These are phyloP conservation scores for Nigrograna mackinnonii DNA, from an alignment of 2,329 filamentous ascomycete genomes.

Conservation along the genomic window DNA sequence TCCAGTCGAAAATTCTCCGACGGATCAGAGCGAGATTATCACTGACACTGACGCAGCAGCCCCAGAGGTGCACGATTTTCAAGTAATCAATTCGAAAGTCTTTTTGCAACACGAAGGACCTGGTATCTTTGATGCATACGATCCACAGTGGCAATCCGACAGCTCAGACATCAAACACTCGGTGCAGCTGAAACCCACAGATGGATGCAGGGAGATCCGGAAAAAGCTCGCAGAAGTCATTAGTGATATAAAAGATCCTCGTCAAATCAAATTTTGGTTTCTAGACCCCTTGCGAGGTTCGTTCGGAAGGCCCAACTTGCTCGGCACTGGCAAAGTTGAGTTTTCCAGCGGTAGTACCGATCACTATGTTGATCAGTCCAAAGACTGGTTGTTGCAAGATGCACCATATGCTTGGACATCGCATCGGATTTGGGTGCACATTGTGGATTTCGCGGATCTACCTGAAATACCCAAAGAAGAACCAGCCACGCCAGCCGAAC, in stretches of 20 bases:
- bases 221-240: constrained; percentile 30
- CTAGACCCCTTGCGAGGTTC: constrained; percentile 34
- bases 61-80: constrained; percentile 23
- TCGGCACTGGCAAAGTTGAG: constrained; percentile 34
- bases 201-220: constrained; percentile 31
- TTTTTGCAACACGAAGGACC: constrained; percentile 42
- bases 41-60: background rate
- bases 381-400: constrained; percentile 30
- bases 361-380: constrained; percentile 21
- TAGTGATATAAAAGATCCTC: constrained; percentile 34
- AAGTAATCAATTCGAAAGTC: constrained; percentile 35
- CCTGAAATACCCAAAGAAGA: constrained; percentile 28
- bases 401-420: constrained; percentile 18
- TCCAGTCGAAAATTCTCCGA: constrained; percentile 4
- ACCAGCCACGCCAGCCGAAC: constrained; percentile 5
- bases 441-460: constrained; percentile 32
- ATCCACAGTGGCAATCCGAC: constrained; percentile 21
- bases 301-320: constrained; percentile 28
- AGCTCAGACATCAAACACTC: constrained; percentile 17
- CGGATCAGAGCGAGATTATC: constrained; percentile 8
- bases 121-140: constrained; percentile 38
- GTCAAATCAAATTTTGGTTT: constrained; percentile 46
- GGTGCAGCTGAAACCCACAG: constrained; percentile 24
- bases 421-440: constrained; percentile 37
- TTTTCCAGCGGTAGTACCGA: constrained; percentile 34